Conservation (phyloP, 768 basidiomycete genomes). For the Tephrocybe sp. region DNA sequence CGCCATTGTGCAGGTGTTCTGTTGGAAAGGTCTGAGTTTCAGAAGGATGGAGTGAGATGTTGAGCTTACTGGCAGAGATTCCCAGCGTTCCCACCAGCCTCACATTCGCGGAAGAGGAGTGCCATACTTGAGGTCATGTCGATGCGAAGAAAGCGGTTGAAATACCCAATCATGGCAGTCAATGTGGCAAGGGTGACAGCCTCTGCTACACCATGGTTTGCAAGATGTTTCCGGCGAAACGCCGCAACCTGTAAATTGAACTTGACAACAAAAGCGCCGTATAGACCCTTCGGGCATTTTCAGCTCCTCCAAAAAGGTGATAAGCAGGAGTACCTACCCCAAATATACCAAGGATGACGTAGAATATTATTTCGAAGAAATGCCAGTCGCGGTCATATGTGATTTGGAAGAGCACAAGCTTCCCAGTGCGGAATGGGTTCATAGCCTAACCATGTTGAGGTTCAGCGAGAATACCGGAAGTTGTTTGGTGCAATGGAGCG, state of each 20-base stretch:
- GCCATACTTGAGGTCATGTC: constrained; percentile 98
- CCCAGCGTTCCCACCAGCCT: constrained; percentile 83
- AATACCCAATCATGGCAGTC: constrained; percentile 91
- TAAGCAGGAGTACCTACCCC: constrained; percentile 56
- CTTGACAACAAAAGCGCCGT: constrained; percentile 95
- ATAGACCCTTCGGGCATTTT: constrained; percentile 68
- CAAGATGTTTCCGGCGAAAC: constrained; percentile 88
- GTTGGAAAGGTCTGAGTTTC: neutral
- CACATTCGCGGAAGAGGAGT: constrained; percentile 93
- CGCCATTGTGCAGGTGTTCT: constrained; percentile 92
- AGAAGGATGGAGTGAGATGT: neutral
- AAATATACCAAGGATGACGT: constrained; percentile 92
- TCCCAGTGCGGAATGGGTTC: constrained; percentile 98
- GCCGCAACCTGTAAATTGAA: constrained; percentile 95
- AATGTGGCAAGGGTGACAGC: constrained; percentile 83
- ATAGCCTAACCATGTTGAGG: constrained; percentile 59
- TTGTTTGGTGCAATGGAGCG: constrained; percentile 27
- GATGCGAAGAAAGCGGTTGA: constrained; percentile 90
- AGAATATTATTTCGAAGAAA: constrained; percentile 97
- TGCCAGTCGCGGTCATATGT: constrained; percentile 98
- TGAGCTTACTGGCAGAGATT: constrained; percentile 89
- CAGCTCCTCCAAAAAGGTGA: constrained; percentile 10
- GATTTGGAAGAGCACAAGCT: constrained; percentile 96
- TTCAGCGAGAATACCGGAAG: constrained; percentile 8
- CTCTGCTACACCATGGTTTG: constrained; percentile 81